Evolutionary conservation across 176 grass and related monocot genomes (phyloP).

Genomic region (Miscanthus lutarioriparius): DNA sequence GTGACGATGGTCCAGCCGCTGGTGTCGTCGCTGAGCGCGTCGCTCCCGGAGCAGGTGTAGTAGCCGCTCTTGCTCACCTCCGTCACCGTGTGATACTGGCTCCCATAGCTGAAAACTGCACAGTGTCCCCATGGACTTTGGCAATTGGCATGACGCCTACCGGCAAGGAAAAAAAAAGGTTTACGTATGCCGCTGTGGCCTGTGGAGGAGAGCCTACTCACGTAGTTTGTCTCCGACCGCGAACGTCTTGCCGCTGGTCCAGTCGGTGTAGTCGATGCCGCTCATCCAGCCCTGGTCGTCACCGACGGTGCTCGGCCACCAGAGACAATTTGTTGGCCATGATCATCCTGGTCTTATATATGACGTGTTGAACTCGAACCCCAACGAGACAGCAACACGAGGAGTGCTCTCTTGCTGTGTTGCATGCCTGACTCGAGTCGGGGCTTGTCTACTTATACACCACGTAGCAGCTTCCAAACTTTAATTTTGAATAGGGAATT

Average conservation of each 20-base stretch:
- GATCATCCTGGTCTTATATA: background rate
- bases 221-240: conserved; percentile 52
- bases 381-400: background rate
- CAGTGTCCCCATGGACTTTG: background rate
- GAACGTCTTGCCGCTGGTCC: conserved; percentile 57
- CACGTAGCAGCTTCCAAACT: background rate
- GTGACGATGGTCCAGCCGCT: conserved; percentile 45
- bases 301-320: conserved; percentile 44
- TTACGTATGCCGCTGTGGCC: too few relatives aligned
- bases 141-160: background rate
- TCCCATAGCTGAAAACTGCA: conserved; percentile 64
- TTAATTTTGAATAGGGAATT: background rate
- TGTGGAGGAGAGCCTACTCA: conserved; percentile 5
- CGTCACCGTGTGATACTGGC: conserved; percentile 65
- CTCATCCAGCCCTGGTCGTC: conserved; percentile 47
- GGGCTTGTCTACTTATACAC: conserved; percentile 16
- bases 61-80: conserved; percentile 60
- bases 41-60: conserved; percentile 51
- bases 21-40: conserved; percentile 49
- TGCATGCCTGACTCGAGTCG: background rate
- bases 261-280: conserved; percentile 54
- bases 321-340: conserved; percentile 18
- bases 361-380: background rate
- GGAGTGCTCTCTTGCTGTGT: background rate
- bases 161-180: too few relatives aligned